Percentiles rank a stretch among this genome's conserved stretches.
These are phyloP conservation scores for Penicillium brevicompactum DNA, from an alignment of 2,329 filamentous ascomycete species.

Conservation along the genomic window DNA sequence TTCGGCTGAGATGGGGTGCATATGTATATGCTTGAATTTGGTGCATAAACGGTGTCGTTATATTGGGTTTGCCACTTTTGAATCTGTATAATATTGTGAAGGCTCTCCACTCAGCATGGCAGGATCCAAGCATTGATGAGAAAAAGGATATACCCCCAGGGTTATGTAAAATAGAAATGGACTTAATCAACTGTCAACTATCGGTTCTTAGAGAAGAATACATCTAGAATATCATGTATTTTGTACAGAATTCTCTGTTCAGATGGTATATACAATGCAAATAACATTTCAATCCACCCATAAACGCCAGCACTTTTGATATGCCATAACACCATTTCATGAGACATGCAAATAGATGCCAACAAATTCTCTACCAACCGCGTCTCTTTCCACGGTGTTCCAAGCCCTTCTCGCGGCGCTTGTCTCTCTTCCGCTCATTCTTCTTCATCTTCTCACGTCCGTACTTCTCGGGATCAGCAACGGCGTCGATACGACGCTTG, in stretches of 20 bases:
- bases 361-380: constrained; percentile 58
- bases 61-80: neutral
- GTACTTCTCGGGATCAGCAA: constrained; percentile 77
- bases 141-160: constrained; percentile 6
- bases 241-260: constrained; percentile 21
- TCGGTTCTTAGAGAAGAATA: neutral
- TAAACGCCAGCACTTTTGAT: constrained; percentile 28
- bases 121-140: constrained; percentile 24
- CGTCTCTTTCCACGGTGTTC: constrained; percentile 73
- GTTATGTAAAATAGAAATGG: constrained; percentile 12
- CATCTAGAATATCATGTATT: constrained; percentile 1
- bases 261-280: constrained; percentile 25
- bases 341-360: constrained; percentile 14
- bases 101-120: constrained; percentile 28
- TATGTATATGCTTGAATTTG: neutral
- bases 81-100: constrained; percentile 14
- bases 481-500: constrained; percentile 88
- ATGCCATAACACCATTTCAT: constrained; percentile 23
- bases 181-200: neutral
- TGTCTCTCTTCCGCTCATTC: constrained; percentile 80
- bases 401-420: constrained; percentile 74
- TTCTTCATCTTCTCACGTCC: constrained; percentile 80
- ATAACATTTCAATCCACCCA: constrained; percentile 7
- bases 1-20: neutral
- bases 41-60: constrained; percentile 3